Evolutionary conservation across 2,329 filamentous ascomycete species (phyloP).

Genomic region (Nothopassalora personata): DNA sequence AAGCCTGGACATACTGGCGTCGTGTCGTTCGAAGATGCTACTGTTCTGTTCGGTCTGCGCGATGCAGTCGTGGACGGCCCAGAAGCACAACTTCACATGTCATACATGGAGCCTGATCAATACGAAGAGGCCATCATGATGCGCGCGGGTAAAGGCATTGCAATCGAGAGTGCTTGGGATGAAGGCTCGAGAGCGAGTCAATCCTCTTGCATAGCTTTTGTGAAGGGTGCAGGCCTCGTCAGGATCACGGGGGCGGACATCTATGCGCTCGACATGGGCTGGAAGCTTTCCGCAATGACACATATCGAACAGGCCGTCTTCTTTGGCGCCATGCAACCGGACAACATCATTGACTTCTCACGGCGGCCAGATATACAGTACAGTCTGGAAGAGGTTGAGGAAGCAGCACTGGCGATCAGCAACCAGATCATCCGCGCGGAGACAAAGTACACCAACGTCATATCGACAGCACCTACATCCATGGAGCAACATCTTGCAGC

Average conservation of each 20-base stretch:
- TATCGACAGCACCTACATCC: slow-evolving; percentile 64
- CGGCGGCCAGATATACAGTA: slow-evolving; percentile 60
- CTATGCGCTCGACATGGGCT: slow-evolving; percentile 49
- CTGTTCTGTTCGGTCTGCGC: slow-evolving; percentile 70
- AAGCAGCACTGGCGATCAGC: slow-evolving; percentile 74
- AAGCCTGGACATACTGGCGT: slow-evolving; percentile 75
- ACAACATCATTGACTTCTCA: slow-evolving; percentile 84
- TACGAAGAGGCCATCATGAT: slow-evolving; percentile 89
- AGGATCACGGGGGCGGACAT: slow-evolving; percentile 51
- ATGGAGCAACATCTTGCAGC: slow-evolving; percentile 75
- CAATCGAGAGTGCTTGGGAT: slow-evolving; percentile 46
- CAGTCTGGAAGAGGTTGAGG: slow-evolving; percentile 62
- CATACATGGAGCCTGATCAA: slow-evolving; percentile 55
- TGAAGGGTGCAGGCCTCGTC: slow-evolving; percentile 54
- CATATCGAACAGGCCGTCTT: slow-evolving; percentile 95
- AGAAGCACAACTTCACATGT: slow-evolving; percentile 67
- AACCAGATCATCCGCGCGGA: slow-evolving; percentile 73
- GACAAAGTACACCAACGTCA: slow-evolving; percentile 65
- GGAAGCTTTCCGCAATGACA: slow-evolving; percentile 68
- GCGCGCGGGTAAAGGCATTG: slow-evolving; percentile 47
- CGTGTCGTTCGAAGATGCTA: slow-evolving; percentile 70
- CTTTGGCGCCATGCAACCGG: slow-evolving; percentile 66
- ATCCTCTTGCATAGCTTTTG: slow-evolving; percentile 47
- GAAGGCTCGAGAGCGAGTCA: slow-evolving; percentile 40
- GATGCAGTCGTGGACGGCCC: slow-evolving; percentile 60